Evolutionary conservation across 2,329 filamentous ascomycete species (phyloP).

Genomic region (Cladophialophora chaetospira): DNA sequence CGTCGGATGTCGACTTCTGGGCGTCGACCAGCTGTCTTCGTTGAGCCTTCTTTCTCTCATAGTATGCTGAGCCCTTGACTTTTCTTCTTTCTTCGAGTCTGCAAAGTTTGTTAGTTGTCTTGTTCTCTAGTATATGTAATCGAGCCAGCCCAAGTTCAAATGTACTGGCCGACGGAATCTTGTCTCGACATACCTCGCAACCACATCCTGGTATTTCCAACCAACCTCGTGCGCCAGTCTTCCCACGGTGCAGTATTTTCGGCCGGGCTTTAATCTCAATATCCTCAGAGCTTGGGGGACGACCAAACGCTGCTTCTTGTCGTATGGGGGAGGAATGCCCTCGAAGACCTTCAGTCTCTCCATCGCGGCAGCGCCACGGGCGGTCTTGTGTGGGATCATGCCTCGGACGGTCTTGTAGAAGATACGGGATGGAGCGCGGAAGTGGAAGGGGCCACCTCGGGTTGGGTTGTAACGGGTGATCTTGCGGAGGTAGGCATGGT

Average conservation of each 20-base stretch:
- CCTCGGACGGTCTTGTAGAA: constrained; percentile 99
- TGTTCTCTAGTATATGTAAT: background rate
- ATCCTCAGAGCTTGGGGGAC: constrained; percentile 97
- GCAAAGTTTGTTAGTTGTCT: constrained; percentile 26
- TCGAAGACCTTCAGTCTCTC: constrained; percentile 99
- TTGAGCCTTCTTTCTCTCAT: constrained; percentile 99
- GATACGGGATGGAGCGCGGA: constrained; percentile 98
- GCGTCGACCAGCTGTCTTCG: constrained; percentile 88
- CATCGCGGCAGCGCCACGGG: constrained; percentile 91
- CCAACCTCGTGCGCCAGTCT: constrained; percentile 98
- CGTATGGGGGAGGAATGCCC: constrained; percentile 97
- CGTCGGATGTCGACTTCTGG: constrained; percentile 85
- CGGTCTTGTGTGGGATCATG: constrained; percentile 99
- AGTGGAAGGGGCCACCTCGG: constrained; percentile 99
- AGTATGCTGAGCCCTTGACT: constrained; percentile 98
- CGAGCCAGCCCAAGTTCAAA: background rate
- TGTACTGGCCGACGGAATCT: background rate
- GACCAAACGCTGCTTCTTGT: constrained; percentile 99
- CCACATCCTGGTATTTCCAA: constrained; percentile 99
- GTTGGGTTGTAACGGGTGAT: constrained; percentile 99
- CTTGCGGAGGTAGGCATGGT: constrained; percentile 99
- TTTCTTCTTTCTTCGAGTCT: constrained; percentile 99
- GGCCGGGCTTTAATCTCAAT: constrained; percentile 94
- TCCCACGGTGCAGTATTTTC: constrained; percentile 99
- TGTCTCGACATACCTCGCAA: constrained; percentile 77